Conservation (phyloP, 352 stramenopile species). For the Globisporangium perplexum region DNA sequence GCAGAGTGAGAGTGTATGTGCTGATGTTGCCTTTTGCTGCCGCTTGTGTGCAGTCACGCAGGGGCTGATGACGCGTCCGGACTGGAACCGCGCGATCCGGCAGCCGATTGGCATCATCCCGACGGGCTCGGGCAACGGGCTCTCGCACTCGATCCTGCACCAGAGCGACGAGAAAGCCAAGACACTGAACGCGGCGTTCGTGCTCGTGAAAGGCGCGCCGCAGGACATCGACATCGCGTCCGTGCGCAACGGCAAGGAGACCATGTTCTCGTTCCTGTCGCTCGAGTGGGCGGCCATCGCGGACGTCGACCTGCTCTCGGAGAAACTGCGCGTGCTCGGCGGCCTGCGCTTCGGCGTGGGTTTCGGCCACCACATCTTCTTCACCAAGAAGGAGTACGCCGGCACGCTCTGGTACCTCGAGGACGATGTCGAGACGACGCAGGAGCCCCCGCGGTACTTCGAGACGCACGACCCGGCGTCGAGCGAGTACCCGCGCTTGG, state of each 20-base stretch:
- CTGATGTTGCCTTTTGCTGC: too few relatives aligned
- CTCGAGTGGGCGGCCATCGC: constrained; percentile 81
- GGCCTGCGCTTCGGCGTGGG: constrained; percentile 57
- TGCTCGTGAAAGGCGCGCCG: constrained; percentile 56
- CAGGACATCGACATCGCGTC: constrained; percentile 68
- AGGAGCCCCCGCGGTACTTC: constrained; percentile 28
- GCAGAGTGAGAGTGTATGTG: too few relatives aligned
- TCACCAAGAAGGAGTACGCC: constrained; percentile 41
- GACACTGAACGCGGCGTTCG: constrained; percentile 46
- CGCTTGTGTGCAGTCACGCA: constrained; percentile 42
- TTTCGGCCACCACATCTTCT: constrained; percentile 51
- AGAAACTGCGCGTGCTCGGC: constrained; percentile 64
- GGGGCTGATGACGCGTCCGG: constrained; percentile 57
- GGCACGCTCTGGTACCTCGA: constrained; percentile 63
- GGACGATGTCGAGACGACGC: constrained; percentile 17
- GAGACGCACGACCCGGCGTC: constrained; percentile 26
- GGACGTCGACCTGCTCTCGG: constrained; percentile 75
- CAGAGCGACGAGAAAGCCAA: constrained; percentile 37
- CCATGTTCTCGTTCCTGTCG: constrained; percentile 75
- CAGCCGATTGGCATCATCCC: constrained; percentile 61
- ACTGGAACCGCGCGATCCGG: constrained; percentile 68
- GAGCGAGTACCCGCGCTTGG: constrained; percentile 26
- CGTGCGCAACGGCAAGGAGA: constrained; percentile 47
- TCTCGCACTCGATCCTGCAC: constrained; percentile 58
- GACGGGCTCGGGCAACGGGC: constrained; percentile 57